Conservation (phyloP, 305 asterid species). For the Fraxinus baroniana region DNA sequence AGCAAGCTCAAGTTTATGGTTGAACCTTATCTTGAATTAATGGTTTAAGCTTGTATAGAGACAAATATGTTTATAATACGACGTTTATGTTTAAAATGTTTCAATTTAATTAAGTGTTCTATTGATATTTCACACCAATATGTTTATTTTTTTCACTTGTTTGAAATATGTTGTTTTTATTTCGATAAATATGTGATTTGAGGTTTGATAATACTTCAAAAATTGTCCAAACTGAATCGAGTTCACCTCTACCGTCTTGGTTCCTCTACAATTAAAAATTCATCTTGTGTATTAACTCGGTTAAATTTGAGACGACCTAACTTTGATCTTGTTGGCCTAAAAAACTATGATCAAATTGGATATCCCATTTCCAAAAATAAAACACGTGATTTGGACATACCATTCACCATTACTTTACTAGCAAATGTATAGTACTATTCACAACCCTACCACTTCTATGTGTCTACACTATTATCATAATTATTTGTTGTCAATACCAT, state of each 20-base stretch:
- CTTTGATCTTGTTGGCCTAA: background rate
- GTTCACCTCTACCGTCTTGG: background rate
- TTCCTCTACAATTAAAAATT: background rate
- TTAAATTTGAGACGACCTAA: background rate
- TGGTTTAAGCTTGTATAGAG: background rate
- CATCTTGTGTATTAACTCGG: background rate
- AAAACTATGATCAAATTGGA: background rate
- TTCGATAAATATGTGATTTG: background rate
- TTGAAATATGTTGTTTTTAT: background rate
- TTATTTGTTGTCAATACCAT: background rate
- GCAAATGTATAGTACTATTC: background rate
- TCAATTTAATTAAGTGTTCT: background rate
- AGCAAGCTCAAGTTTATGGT: background rate
- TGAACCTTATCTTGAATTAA: background rate
- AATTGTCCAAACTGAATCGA: background rate
- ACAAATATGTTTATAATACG: background rate
- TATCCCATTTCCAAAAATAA: background rate
- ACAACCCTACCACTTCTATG: constrained; percentile 10
- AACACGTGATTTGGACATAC: background rate
- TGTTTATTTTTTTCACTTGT: too few species aligned
- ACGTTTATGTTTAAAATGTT: background rate
- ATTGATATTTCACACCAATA: background rate
- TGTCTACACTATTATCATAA: background rate
- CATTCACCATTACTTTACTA: background rate
- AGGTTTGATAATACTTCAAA: background rate